Evolutionary conservation across 2,329 filamentous ascomycete genomes (phyloP).

Genomic region (Phialocephala subalpina): DNA sequence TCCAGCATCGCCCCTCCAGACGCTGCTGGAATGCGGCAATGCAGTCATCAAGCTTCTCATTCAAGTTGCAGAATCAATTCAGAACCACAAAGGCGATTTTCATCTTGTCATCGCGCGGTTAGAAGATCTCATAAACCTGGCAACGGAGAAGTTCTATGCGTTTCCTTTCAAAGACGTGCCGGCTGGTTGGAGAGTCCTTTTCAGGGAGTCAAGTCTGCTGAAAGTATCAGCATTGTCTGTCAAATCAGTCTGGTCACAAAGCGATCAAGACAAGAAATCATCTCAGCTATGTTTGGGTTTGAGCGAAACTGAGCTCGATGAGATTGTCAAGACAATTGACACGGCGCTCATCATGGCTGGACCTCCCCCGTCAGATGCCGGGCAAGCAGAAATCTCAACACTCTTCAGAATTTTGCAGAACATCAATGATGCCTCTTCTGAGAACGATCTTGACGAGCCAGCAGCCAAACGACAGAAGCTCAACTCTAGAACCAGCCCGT

Average conservation of each 20-base stretch:
- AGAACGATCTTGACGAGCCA: constrained; percentile 3
- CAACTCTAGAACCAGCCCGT: neutral
- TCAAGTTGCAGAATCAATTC: constrained; percentile 25
- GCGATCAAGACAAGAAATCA: neutral
- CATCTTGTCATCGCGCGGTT: constrained; percentile 48
- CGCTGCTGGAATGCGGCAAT: constrained; percentile 25
- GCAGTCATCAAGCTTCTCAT: constrained; percentile 32
- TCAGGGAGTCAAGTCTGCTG: constrained; percentile 74
- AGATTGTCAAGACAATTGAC: constrained; percentile 42
- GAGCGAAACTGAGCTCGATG: constrained; percentile 30
- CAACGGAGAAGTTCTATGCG: constrained; percentile 73
- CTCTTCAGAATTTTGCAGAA: constrained; percentile 74
- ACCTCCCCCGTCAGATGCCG: constrained; percentile 19
- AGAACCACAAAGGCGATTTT: constrained; percentile 16
- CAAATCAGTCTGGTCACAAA: constrained; percentile 33
- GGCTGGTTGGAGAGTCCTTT: constrained; percentile 72
- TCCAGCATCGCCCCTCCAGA: neutral
- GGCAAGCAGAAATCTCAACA: constrained; percentile 52
- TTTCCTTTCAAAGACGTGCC: constrained; percentile 74
- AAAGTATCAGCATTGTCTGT: constrained; percentile 55
- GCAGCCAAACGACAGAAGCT: constrained; percentile 36
- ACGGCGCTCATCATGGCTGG: constrained; percentile 45
- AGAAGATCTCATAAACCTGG: constrained; percentile 64
- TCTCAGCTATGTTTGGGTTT: neutral
- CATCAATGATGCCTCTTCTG: constrained; percentile 13